Evolutionary conservation across 116 monocot species (phyloP).

Genomic region (Trichopus zeylanicus): DNA sequence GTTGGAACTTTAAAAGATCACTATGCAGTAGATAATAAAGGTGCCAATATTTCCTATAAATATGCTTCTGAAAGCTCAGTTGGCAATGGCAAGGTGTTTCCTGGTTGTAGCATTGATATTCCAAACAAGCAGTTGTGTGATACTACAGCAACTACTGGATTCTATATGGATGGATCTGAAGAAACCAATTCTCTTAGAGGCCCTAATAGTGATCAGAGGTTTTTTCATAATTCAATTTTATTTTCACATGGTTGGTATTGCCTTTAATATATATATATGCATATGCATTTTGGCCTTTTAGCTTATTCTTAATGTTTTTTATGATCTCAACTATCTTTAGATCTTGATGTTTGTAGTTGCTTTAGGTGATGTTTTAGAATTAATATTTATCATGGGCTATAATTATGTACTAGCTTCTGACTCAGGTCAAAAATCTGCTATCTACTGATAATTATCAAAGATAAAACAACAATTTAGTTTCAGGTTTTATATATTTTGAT

Average conservation of each 20-base stretch:
- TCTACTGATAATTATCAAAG: no score
- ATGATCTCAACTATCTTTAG: no score
- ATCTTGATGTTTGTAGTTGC: no score
- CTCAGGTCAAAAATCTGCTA: no score
- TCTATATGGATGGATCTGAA: slow-evolving; percentile 16
- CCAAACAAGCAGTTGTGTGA: slow-evolving; percentile 5
- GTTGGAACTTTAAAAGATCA: slow-evolving; percentile 34
- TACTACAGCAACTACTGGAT: slow-evolving; percentile 3
- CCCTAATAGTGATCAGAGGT: slow-evolving; percentile 2
- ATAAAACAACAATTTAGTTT: no score
- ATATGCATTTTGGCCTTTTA: no score
- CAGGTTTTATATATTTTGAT: no score
- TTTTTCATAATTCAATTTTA: slow-evolving; percentile 39
- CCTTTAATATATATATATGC: no score
- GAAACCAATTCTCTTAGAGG: slow-evolving; percentile 15
- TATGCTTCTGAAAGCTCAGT: slow-evolving; percentile 54
- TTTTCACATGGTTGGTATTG: slow-evolving; percentile 44
- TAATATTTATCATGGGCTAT: no score
- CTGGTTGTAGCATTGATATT: neutral
- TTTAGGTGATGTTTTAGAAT: no score
- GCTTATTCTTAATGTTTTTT: neutral
- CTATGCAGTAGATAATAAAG: slow-evolving; percentile 11
- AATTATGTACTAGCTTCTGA: no score
- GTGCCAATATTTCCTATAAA: slow-evolving; percentile 10
- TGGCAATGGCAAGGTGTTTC: slow-evolving; percentile 24